Conservation (phyloP, 768 basidiomycete genomes). For the Pleurotus tuoliensis region DNA sequence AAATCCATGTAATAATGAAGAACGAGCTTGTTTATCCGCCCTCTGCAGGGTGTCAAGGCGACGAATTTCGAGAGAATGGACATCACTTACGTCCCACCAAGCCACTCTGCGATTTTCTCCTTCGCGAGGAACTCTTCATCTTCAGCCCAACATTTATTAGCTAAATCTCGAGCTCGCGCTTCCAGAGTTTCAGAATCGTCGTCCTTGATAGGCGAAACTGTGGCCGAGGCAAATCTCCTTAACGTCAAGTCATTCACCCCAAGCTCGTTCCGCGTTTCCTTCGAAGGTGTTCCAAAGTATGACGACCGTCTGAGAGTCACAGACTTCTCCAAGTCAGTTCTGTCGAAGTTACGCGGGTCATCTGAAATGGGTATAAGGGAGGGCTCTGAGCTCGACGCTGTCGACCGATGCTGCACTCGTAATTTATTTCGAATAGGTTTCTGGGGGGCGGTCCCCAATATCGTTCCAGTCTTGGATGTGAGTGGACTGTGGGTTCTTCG, state of each 20-base stretch:
- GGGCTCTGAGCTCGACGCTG: slow-evolving; percentile 81
- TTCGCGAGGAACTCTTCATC: slow-evolving; percentile 80
- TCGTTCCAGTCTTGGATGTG: slow-evolving; percentile 38
- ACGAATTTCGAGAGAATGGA: slow-evolving; percentile 10
- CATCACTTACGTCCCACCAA: slow-evolving; percentile 81
- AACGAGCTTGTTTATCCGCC: slow-evolving; percentile 68
- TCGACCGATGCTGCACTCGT: slow-evolving; percentile 65
- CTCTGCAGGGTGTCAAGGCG: slow-evolving; percentile 38
- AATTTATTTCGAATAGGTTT: slow-evolving; percentile 29
- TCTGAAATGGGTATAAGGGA: slow-evolving; percentile 59
- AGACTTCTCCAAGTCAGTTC: slow-evolving; percentile 1
- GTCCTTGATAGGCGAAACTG: slow-evolving; percentile 30
- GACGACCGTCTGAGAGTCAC: slow-evolving; percentile 1
- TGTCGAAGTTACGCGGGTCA: slow-evolving; percentile 47
- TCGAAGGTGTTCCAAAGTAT: slow-evolving; percentile 16
- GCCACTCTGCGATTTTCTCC: slow-evolving; percentile 95
- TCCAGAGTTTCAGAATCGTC: slow-evolving; percentile 60
- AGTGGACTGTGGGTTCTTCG: slow-evolving; percentile 38
- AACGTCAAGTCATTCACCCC: slow-evolving; percentile 46
- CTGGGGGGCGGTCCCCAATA: slow-evolving; percentile 13
- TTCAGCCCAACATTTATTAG: slow-evolving; percentile 78
- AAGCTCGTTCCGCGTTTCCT: slow-evolving; percentile 52
- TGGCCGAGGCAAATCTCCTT: slow-evolving; percentile 41
- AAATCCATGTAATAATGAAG: slow-evolving; percentile 79
- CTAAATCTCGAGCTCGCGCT: slow-evolving; percentile 64